Base-by-base conservation (phyloP, 1,284 basidiomycete species). In the Marasmius oreades region DNA sequence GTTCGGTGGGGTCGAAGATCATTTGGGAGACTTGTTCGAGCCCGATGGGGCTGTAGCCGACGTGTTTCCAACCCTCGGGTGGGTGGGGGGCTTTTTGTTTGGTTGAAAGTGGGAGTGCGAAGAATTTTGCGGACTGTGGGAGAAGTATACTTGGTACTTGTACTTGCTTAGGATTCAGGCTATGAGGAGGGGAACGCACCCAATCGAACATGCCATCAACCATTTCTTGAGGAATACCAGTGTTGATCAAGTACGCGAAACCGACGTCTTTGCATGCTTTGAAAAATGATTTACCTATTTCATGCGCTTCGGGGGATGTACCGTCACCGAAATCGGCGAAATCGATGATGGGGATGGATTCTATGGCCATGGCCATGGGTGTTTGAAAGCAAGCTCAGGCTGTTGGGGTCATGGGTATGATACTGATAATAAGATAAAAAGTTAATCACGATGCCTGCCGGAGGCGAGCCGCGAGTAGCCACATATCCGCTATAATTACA, bases 1-100 rank as follows among this genome's bases (percentile, higher is more conserved):
- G 61, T 44, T 75, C 74, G 3, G 70, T 66, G 0, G 69, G 65
- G 51, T 76, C 72, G 58, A 77, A 75, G 18, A 77, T 60, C 58
- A 79, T 73, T 51, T 79, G 77, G 0, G 62, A 57, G 18, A 80
- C 71, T 55, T 79, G 78, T 61, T 82, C 80, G 18, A 69, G 48
- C 1, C 78, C 78, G 5, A 74, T 34, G 16, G n/a, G 47, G n/a
- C 12, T 61, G 55, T 52, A 67, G 71, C 82, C 83, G 65, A 82
- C 71, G 63, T 79, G 80, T 59, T 78, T 80, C 11, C 72, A 70
- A 1, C 81, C 83, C 11, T 77, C 77, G 1, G 73, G 69, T 5
- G 82, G 82, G 62, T 85, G 82, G 20, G 82, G 81, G 0, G 82
- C 82, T 5, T 81, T 73, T 65, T 75, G 70, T 64, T 86, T 86